Base-by-base conservation (phyloP, 202 grass and related monocot genomes). In the Setaria italica region DNA sequence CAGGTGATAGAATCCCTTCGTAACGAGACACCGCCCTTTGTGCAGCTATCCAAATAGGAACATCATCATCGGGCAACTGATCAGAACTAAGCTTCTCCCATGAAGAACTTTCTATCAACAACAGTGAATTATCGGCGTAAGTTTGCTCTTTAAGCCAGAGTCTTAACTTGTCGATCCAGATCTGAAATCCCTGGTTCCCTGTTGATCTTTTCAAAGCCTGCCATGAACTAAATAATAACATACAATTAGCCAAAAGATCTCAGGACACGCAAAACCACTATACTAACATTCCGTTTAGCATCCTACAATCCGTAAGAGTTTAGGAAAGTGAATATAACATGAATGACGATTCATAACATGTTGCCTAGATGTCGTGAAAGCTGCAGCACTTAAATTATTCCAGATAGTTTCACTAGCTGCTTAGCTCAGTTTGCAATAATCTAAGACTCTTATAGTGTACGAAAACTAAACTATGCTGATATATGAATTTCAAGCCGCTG, bases 41-140 rank as follows among this genome's bases (percentile, higher is more conserved):
- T 53, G 97, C 97, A 78, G 93, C 93, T 78, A 96, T 94, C 92
- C 90, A 99, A 87, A 96, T 95, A 78, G 97, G 97, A 88, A 92
- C 82, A 80, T 95, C 91, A 8, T 20, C 83, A 82, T 99, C 82
- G 53, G 33, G 80, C 82, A 86, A 76, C 80, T 94, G 25, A 82
- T 94, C 87, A 74, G 83, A 80, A 33, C 39, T 32, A 83, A 66
- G 69, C 1, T 74, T 66, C 59, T 92, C 82, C 72, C 57, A 12
- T 47, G 86, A 91, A 72, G 79, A 84, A 41, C 81, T 87, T 71
- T 94, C 93, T 69, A 80, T 54, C 77, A 63, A 70, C 46, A 84
- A 45, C 0, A 88, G 74, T 48, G 78, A 87, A 72, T 82, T 94
- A 77, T 94, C 88, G 35, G 88, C 88, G 80, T 83, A 88, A 77